phyloP scores from a whole-genome alignment of 1,284 basidiomycete species.

The Pseudozyma thailandica region DNA sequence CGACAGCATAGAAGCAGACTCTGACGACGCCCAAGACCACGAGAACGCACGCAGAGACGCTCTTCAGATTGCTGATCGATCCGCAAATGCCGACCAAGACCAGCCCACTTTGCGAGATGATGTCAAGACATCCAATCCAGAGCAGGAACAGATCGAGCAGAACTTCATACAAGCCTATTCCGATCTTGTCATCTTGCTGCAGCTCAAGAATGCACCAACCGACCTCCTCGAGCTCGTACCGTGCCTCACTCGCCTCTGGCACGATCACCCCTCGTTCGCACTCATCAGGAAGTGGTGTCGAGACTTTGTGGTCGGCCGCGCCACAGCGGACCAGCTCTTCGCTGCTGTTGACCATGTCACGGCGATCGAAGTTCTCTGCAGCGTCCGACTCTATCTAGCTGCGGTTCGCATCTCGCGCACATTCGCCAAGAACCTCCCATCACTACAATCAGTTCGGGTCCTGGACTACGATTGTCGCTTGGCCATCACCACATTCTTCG shows the following conservation, averaged over 20 bases:
- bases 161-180: conserved; percentile 36
- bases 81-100: not conserved
- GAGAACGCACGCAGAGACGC: conserved; percentile 2
- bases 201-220: conserved; percentile 34
- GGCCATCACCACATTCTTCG: conserved; percentile 48
- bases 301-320: conserved; percentile 47
- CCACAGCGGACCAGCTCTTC: conserved; percentile 34
- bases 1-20: conserved; percentile 7
- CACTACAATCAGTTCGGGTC: conserved; percentile 44
- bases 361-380: conserved; percentile 53
- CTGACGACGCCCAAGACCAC: conserved; percentile 7
- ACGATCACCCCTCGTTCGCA: conserved; percentile 29
- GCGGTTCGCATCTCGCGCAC: conserved; percentile 51
- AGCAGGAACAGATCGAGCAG: conserved; percentile 25
- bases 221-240: conserved; percentile 47
- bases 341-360: conserved; percentile 35
- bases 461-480: conserved; percentile 53
- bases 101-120: not conserved
- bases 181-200: conserved; percentile 33
- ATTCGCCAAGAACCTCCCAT: conserved; percentile 28
- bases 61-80: not conserved
- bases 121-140: not conserved
- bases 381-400: conserved; percentile 54
- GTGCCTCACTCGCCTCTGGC: conserved; percentile 27
- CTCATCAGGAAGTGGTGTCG: conserved; percentile 45